Evolutionary conservation across 371 early-diverging fungal species (phyloP).

Genomic region (Circinella umbellata): DNA sequence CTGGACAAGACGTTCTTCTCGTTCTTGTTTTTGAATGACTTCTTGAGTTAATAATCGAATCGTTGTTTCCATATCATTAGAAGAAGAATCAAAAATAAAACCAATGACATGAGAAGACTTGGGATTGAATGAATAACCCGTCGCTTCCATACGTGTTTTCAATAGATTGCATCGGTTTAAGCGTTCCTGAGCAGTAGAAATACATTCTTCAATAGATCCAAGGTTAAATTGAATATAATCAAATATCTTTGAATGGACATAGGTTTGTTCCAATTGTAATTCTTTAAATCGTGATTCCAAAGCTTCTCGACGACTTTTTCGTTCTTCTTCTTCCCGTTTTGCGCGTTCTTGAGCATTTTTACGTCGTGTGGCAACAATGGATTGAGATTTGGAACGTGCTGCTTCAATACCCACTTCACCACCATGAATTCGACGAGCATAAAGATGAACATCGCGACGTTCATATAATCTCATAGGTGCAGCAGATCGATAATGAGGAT

Average conservation of each 20-base stretch:
- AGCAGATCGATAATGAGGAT: constrained; percentile 24
- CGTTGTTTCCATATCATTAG: background rate
- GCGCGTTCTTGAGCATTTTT: background rate
- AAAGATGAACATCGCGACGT: constrained; percentile 4
- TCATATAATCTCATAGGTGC: constrained; percentile 31
- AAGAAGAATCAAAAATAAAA: background rate
- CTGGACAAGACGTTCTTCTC: background rate
- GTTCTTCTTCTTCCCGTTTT: background rate
- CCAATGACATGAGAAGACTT: background rate
- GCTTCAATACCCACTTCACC: constrained; percentile 30
- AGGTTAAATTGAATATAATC: background rate
- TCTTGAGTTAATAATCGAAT: background rate
- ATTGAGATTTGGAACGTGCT: background rate
- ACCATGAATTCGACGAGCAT: constrained; percentile 30
- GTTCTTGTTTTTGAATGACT: background rate
- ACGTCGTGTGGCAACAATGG: background rate
- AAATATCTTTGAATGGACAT: background rate
- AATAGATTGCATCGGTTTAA: background rate
- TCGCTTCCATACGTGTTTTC: background rate
- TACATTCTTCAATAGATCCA: background rate
- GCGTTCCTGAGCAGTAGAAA: background rate
- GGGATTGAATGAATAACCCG: background rate
- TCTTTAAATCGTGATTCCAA: background rate
- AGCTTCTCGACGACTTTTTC: background rate
- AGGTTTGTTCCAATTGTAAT: background rate